phyloP scores from a whole-genome alignment of 73 alveolate species.

The Stentor coeruleus region DNA sequence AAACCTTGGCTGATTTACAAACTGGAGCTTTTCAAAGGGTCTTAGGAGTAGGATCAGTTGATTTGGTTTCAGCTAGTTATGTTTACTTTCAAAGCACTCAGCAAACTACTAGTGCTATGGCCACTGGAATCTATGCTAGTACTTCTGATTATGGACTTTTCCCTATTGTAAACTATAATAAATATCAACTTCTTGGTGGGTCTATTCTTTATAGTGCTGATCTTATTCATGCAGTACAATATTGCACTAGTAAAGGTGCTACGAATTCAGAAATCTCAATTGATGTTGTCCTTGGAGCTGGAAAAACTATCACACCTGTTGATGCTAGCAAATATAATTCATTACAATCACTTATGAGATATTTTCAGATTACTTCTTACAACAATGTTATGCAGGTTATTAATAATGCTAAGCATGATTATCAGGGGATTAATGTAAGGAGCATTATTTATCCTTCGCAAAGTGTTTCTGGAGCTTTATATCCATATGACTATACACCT shows the following conservation, averaged over 20 bases:
- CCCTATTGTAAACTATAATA: conserved; percentile 2
- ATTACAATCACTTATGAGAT: neutral
- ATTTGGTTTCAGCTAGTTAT: neutral
- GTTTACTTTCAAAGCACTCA: neutral
- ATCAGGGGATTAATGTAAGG: neutral
- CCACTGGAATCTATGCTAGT: conserved; percentile 12
- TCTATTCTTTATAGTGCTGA: neutral
- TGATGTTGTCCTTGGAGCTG: neutral
- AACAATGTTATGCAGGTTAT: neutral
- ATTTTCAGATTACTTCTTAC: neutral
- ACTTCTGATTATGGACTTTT: neutral
- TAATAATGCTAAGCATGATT: neutral
- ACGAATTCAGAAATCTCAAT: neutral
- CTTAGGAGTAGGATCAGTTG: conserved; percentile 18
- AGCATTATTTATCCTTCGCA: conserved; percentile 1
- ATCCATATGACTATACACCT: conserved; percentile 14
- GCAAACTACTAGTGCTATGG: conserved; percentile 14
- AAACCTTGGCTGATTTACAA: neutral
- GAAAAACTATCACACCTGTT: neutral
- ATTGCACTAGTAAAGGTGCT: neutral
- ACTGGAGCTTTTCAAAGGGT: conserved; percentile 5
- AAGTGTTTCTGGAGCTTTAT: neutral
- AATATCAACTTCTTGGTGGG: neutral
- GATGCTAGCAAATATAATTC: neutral
- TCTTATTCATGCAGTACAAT: neutral